Conservation (phyloP, 169 alveolate genomes). For the Sarcocystis neurona region DNA sequence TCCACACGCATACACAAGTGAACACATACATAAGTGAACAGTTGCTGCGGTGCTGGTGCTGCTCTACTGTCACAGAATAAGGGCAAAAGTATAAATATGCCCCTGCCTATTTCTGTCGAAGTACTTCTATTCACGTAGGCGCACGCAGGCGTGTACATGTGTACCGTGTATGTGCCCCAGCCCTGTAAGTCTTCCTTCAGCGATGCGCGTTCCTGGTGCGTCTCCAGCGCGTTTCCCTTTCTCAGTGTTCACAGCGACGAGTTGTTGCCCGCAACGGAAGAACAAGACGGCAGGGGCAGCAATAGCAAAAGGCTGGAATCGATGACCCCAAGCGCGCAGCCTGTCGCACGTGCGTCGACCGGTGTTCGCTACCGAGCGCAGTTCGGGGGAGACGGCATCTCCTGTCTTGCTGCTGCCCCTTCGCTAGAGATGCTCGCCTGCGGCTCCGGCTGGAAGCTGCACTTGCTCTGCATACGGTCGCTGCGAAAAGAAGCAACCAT, state of each 20-base stretch:
- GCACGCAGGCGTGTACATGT: background rate
- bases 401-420: background rate
- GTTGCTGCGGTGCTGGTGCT: too few relatives aligned
- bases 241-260: background rate
- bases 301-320: too few relatives aligned
- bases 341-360: background rate
- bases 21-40: too few relatives aligned
- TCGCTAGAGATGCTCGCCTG: constrained; percentile 43
- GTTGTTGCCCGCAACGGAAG: too few relatives aligned
- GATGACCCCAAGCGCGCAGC: too few relatives aligned
- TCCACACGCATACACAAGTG: too few relatives aligned
- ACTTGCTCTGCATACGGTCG: constrained; percentile 40
- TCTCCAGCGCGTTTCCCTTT: background rate
- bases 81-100: background rate
- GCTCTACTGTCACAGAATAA: too few relatives aligned
- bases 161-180: too few relatives aligned
- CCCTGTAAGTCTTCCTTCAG: too few relatives aligned
- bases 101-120: background rate
- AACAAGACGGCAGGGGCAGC: too few relatives aligned
- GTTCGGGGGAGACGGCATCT: background rate
- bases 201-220: too few relatives aligned
- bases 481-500: constrained; percentile 24
- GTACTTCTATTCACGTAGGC: background rate
- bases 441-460: constrained; percentile 36
- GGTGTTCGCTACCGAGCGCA: background rate